Evolutionary conservation across 2,329 filamentous ascomycete genomes (phyloP), one percentile per base, ranked within the genome.

Genomic region (Aspergillus thermomutatus): DNA sequence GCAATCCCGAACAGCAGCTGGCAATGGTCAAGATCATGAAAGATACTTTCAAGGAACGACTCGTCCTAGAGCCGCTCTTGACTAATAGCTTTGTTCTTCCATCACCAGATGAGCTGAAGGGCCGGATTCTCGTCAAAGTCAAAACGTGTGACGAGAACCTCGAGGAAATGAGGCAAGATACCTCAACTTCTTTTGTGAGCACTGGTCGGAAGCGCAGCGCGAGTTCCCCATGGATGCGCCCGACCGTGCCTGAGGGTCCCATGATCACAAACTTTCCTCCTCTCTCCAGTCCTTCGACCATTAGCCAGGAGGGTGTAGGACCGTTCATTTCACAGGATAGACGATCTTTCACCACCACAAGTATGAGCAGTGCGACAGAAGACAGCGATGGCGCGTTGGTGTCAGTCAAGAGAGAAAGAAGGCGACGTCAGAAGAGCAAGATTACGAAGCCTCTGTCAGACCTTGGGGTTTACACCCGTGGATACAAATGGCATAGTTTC

Each of bases 21-120:
- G 83, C 85, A 47, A 97, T 99, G 94, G 89, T 92, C 23, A 86
- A 89, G 59, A 94, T 91, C 61, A 96, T 97, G 84, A 88, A 87
- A 68, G 87, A 89, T 28, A 85, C 89, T 9, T 96, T 97, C 71
- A 90, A 90, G 27, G 79, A 87, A n/a, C 86, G 87, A 63, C 83
- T 99, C 47, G 80, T 97, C 11, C 84, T 87, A 0, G 85, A 91
- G 64, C 89, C 91, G 0, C 74, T 97, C 19, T 84, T 91, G 59
- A 81, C 83, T 1, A 85, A 87, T 48, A 81, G 83, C 2, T 81
- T 86, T 60, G 82, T 83, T 57, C 82, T 97, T 11, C 94, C 94
- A 0, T 89, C 91, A 1, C 94, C 94, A 0, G 90, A 94, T 49
- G 87, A 97, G 64, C 80, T 99, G 49, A 90, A 88, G 76, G 81